These are phyloP conservation scores for Leccinum subtestaceum DNA, from an alignment of 768 basidiomycete species.

Conservation along the genomic window DNA sequence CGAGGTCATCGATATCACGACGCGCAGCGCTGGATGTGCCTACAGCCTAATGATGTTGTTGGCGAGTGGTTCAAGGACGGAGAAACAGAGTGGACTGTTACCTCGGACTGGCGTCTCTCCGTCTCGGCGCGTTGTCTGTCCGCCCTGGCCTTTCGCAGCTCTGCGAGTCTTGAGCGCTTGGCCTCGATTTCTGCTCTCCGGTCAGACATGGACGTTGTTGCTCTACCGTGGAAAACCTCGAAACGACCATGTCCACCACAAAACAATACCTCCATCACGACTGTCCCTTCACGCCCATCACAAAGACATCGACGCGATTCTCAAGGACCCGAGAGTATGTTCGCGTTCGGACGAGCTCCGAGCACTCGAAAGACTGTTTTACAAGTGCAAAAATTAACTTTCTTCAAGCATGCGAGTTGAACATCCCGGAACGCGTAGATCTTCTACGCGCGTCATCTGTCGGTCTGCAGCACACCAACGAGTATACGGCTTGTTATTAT, in stretches of 20 bases:
- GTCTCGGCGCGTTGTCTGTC: conserved; percentile 59
- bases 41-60: conserved; percentile 27
- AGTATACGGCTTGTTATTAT: conserved; percentile 12
- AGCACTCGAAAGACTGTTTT: conserved; percentile 66
- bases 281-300: conserved; percentile 28
- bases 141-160: conserved; percentile 74
- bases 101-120: conserved; percentile 34
- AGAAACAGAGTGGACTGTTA: conserved; percentile 7
- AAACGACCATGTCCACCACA: background rate
- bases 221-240: conserved; percentile 11
- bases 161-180: conserved; percentile 84
- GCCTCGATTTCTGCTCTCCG: conserved; percentile 87
- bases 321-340: conserved; percentile 58
- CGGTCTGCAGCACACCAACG: conserved; percentile 23
- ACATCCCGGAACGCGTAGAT: conserved; percentile 21
- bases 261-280: conserved; percentile 13
- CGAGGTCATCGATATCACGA: conserved; percentile 68
- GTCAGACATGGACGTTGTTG: conserved; percentile 47
- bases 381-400: conserved; percentile 80
- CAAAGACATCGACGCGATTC: conserved; percentile 46
- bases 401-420: conserved; percentile 54
- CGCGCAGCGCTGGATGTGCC: conserved; percentile 43
- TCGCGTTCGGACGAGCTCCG: conserved; percentile 45
- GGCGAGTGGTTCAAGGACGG: conserved; percentile 1
- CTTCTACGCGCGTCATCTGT: conserved; percentile 26